phyloP scores from a whole-genome alignment of 2,329 filamentous ascomycete genomes.

The Dothidotthia symphoricarpi region DNA sequence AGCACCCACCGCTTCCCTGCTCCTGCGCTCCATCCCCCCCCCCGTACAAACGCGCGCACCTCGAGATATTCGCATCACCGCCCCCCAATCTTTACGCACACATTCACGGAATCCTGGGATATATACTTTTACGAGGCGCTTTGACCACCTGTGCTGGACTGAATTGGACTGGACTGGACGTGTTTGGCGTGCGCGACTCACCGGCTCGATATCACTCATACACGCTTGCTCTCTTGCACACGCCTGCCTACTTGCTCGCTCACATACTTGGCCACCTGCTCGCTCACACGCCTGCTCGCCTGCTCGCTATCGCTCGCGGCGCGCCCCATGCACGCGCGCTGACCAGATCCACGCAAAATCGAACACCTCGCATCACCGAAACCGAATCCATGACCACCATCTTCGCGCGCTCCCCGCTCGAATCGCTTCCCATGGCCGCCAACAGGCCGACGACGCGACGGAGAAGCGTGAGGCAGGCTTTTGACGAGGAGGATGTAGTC shows the following conservation, averaged over 20 bases:
- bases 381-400: slow-evolving; percentile 40
- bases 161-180: no score
- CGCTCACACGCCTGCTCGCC: no score
- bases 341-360: slow-evolving; percentile 20
- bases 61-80: slow-evolving; percentile 35
- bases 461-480: slow-evolving; percentile 47
- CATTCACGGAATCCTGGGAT: slow-evolving; percentile 9
- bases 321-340: slow-evolving; percentile 41
- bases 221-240: no score
- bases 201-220: slow-evolving; percentile 6
- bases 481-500: slow-evolving; percentile 48
- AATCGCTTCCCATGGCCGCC: slow-evolving; percentile 50
- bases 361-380: slow-evolving; percentile 24
- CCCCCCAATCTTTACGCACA: slow-evolving; percentile 29
- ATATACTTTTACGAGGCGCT: slow-evolving; percentile 2
- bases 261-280: no score
- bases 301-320: slow-evolving; percentile 15
- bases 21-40: slow-evolving; percentile 28
- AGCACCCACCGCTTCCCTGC: slow-evolving; percentile 25
- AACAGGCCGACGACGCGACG: slow-evolving; percentile 47
- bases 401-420: slow-evolving; percentile 43
- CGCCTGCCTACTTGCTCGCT: no score
- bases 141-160: no score
- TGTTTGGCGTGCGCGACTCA: slow-evolving; percentile 5
- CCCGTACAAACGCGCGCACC: slow-evolving; percentile 11